Conservation (phyloP, 441 rosid species). For the Adansonia madagascariensis region DNA sequence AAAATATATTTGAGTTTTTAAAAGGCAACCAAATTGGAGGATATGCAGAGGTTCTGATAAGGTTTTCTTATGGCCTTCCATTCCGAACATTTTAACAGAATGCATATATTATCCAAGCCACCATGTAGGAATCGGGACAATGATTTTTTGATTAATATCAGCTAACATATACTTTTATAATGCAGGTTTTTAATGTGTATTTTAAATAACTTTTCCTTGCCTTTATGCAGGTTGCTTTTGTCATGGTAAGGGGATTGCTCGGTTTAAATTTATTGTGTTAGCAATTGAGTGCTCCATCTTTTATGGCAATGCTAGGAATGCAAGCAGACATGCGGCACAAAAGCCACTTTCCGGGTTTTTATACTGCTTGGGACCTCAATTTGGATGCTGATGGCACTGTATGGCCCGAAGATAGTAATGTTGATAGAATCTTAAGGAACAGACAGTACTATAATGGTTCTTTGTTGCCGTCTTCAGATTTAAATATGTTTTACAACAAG, state of each 20-base stretch:
- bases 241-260: constrained; percentile 10
- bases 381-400: constrained; percentile 37
- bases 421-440: constrained; percentile 37
- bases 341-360: constrained; percentile 38
- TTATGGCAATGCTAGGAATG: constrained; percentile 44
- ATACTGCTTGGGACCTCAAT: constrained; percentile 43
- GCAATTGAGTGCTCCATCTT: constrained; percentile 12
- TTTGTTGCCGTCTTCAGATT: constrained; percentile 33
- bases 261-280: background rate
- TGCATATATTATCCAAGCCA: background rate
- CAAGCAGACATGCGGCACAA: constrained; percentile 46
- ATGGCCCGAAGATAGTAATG: constrained; percentile 44
- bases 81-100: background rate
- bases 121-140: background rate
- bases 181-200: background rate
- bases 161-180: background rate
- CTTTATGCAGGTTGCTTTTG: constrained; percentile 34
- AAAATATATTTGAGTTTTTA: background rate
- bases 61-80: background rate
- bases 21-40: background rate
- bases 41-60: background rate
- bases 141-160: background rate
- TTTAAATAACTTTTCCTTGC: background rate
- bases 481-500: constrained; percentile 40
- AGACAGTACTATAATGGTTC: constrained; percentile 40